phyloP scores from a whole-genome alignment of 495 filamentous ascomycete genomes.

The Penicillium daleae region DNA sequence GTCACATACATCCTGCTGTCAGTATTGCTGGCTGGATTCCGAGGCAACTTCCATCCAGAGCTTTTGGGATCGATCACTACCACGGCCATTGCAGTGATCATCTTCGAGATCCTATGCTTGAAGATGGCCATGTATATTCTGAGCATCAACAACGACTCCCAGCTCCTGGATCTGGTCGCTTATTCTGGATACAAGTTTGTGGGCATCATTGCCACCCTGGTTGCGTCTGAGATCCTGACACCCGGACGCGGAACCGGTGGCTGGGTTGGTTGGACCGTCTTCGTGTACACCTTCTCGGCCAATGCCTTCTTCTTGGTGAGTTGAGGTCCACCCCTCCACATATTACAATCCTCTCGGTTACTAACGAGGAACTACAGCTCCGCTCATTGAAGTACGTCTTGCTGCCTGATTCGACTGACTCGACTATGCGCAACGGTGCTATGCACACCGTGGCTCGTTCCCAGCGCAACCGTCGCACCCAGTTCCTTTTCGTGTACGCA shows the following conservation, averaged over 20 bases:
- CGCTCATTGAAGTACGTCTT: constrained; percentile 95
- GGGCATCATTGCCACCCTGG: constrained; percentile 85
- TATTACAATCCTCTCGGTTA: neutral
- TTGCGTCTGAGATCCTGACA: constrained; percentile 74
- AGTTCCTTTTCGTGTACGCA: constrained; percentile 94
- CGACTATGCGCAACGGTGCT: constrained; percentile 61
- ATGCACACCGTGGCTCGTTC: constrained; percentile 80
- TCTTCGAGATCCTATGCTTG: constrained; percentile 84
- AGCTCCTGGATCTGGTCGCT: constrained; percentile 89
- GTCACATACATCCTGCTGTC: constrained; percentile 96
- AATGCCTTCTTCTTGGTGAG: constrained; percentile 95
- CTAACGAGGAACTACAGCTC: constrained; percentile 62
- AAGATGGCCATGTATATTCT: constrained; percentile 94
- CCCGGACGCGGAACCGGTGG: constrained; percentile 78
- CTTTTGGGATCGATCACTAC: constrained; percentile 86
- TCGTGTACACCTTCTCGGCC: constrained; percentile 85
- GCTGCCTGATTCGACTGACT: constrained; percentile 78
- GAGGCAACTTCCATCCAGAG: constrained; percentile 93
- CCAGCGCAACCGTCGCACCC: constrained; percentile 85
- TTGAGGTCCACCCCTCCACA: neutral
- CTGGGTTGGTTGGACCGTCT: constrained; percentile 87
- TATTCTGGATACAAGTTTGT: constrained; percentile 99
- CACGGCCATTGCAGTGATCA: constrained; percentile 76
- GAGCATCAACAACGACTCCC: constrained; percentile 83
- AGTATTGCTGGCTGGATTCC: constrained; percentile 84